Evolutionary conservation across 2,329 filamentous ascomycete species (phyloP), one percentile per base, ranked within the genome.

Genomic region (Trichoderma pleuroti): DNA sequence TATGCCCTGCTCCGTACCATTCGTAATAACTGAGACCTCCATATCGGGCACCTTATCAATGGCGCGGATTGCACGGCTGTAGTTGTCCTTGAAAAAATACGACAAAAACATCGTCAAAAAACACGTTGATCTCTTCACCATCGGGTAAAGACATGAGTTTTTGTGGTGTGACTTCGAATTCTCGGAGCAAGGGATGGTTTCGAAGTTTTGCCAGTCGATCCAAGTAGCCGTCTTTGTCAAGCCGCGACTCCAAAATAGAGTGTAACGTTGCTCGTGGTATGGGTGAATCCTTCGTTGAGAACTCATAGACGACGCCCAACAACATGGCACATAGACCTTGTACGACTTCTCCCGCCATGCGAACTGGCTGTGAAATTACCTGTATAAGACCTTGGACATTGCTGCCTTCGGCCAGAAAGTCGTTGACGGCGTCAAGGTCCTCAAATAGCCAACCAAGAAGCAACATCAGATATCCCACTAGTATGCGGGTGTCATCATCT

Each of bases 81-180:
- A 98, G 78, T 97, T 97, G 77, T 98, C 94, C 77, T 98, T 98
- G 76, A 98, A 88, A 76, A 98, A 97, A 72, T 98, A n/a, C 93
- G 69, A 99, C 90, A 80, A 98, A 98, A 0, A 88, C 88, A 60
- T 88, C 86, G 75, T 97, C 94, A 73, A 98, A 96, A 78, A 90
- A 97, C 1, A 97, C 92, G 64, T 94, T 91, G 1, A 94, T 92
- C 9, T 94, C 74, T 81, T 87, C 79, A 76, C 80, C 87, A 61
- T 74, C 72, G 5, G 75, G 83, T 73, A 77, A 79, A 5, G 82
- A 82, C 73, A 86, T 86, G 9, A 89, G 81, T 72, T 88, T 92
- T 75, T 94, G 93, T 2, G 92, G 90, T 11, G 92, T 84, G 26
- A 98, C 92, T 76, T 98, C 96, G 75, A 95, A 98, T 77, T 99